Base-by-base conservation (phyloP, 2,329 filamentous ascomycete species). In the Chaetomiaceae sp. region DNA sequence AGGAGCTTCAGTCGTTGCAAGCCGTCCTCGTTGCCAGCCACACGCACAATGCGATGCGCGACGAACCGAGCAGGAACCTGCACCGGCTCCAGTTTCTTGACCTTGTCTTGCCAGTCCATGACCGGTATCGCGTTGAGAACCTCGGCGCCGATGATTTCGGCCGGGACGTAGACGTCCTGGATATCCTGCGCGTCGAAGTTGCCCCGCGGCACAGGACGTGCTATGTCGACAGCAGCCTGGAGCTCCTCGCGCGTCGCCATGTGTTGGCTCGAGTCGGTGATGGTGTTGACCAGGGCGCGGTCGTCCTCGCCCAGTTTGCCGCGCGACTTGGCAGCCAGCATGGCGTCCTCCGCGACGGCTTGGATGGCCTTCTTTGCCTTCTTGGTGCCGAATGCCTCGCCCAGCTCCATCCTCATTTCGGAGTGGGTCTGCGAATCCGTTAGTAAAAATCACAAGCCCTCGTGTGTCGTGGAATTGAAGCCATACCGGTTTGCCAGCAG, bases 341-440 rank as follows among this genome's bases (percentile, higher is more conserved):
- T 89, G 17, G 87, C 86, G 65, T 91, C 91, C 63, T 88, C 78
- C 2, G 83, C 83, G 59, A 81, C 77, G 52, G 84, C 80, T 25
- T 79, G 76, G 61, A 94, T 83, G 3, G 60, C 86, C 72, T 91
- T 92, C 76, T 85, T 87, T 20, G 89, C 87, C 71, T 91, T 92
- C 74, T 89, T 91, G 23, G 88, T 92, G 68, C 89, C 89, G 64
- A 95, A 95, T 29, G 86, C 83, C 63, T 88, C 79, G 37, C 87
- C 88, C 12, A 95, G 82, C 2, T 85, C 81, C 62, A 83, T 85
- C 61, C 81, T 82, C 65, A 81, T 80, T 25, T 85, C 80, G 63
- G 79, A 72, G 64, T 79, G 79, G 40, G 74, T 79, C 82, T 85
- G 54, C 22, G 61, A 34, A 34, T 44, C 17, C 36, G 66, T 68